A percentile compares a stretch with the other conserved stretches of the same genome.
Conservation (phyloP, 1,284 basidiomycete genomes). For the Ganoderma sinense region DNA sequence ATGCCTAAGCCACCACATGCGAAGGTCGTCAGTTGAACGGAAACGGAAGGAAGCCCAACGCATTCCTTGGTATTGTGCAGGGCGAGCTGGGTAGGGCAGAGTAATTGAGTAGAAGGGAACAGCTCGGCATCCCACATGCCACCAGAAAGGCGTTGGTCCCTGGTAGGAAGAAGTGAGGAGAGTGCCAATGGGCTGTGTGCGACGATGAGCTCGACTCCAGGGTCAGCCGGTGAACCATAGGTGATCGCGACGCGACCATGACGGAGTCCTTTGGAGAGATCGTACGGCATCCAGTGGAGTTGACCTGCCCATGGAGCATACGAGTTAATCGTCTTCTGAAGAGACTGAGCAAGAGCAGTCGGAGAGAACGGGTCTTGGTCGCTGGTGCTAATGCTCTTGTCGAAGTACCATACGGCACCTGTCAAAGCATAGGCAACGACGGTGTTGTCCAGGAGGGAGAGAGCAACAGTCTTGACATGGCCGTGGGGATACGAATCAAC, state of each 20-base stretch:
- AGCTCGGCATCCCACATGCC: constrained; percentile 31
- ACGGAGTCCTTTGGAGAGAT: constrained; percentile 33
- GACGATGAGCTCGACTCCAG: constrained; percentile 46
- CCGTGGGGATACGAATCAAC: neutral
- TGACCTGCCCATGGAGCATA: constrained; percentile 52
- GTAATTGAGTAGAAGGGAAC: constrained; percentile 30
- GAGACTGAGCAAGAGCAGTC: constrained; percentile 34
- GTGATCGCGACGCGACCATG: constrained; percentile 44
- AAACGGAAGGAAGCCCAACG: constrained; percentile 38
- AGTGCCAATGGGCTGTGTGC: constrained; percentile 32
- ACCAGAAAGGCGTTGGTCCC: constrained; percentile 22
- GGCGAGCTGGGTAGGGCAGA: constrained; percentile 37
- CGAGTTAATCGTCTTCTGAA: constrained; percentile 39
- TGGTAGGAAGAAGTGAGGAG: constrained; percentile 35
- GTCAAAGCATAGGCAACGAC: constrained; percentile 39
- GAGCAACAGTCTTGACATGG: constrained; percentile 22
- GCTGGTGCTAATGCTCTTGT: constrained; percentile 21
- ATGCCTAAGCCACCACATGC: constrained; percentile 34
- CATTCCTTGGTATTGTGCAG: constrained; percentile 34
- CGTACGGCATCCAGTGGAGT: constrained; percentile 40
- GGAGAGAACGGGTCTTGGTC: constrained; percentile 15
- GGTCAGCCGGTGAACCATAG: constrained; percentile 44
- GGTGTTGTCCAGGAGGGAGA: constrained; percentile 44
- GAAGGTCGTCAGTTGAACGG: constrained; percentile 47
- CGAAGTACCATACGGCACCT: constrained; percentile 43